A percentile compares a stretch with the other conserved stretches of the same genome.
Conservation (phyloP, 2,329 filamentous ascomycete genomes). For the Thelonectria discophora region DNA sequence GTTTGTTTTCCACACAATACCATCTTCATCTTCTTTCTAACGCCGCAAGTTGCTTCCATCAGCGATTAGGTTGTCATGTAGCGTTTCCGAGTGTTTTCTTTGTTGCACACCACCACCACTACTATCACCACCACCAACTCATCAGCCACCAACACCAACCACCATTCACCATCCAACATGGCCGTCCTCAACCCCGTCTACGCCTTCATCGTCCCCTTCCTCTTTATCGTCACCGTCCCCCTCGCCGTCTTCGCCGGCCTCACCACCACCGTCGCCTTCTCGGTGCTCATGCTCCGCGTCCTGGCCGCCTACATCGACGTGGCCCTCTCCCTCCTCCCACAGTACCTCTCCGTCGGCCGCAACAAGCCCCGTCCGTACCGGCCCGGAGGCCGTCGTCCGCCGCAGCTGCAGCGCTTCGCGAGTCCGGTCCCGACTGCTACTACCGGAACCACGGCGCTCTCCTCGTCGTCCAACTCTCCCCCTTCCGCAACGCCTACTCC, state of each 20-base stretch:
- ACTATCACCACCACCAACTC: not conserved
- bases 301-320: constrained; percentile 71
- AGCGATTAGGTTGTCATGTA: constrained; percentile 18
- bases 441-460: not conserved
- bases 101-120: constrained; percentile 15
- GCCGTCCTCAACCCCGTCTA: constrained; percentile 63
- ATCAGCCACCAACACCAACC: not conserved
- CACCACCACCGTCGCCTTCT: constrained; percentile 69
- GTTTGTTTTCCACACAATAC: too few species aligned
- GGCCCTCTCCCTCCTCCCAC: constrained; percentile 64
- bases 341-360: constrained; percentile 57
- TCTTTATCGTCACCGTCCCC: constrained; percentile 70
- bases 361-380: constrained; percentile 45
- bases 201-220: constrained; percentile 67
- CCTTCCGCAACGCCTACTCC: constrained; percentile 26
- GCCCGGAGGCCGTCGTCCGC: constrained; percentile 26
- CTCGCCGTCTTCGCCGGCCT: constrained; percentile 70
- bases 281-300: constrained; percentile 68
- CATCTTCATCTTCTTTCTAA: not conserved
- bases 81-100: constrained; percentile 11
- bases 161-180: constrained; percentile 51
- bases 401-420: constrained; percentile 1
- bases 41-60: constrained; percentile 11
- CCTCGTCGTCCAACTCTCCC: constrained; percentile 32
- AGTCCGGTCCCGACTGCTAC: constrained; percentile 17